phyloP scores from a whole-genome alignment of 768 basidiomycete genomes.

The Harrya chromipes region DNA sequence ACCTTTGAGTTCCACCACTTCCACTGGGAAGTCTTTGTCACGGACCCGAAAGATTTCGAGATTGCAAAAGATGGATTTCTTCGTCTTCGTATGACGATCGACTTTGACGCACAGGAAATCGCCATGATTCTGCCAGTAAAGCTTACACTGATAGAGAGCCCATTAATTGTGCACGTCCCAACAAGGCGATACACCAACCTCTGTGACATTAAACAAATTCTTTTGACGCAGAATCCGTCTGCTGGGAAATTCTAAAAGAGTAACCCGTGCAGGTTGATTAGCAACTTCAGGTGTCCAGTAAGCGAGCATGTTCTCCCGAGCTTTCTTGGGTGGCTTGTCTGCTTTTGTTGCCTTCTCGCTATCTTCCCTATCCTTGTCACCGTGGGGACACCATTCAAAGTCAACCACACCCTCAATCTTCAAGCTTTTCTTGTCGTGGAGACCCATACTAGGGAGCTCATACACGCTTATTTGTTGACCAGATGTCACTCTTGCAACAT shows the following conservation, averaged over 20 bases:
- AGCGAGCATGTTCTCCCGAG: constrained; percentile 86
- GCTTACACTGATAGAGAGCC: constrained; percentile 69
- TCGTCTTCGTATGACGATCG: constrained; percentile 97
- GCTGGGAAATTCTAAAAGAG: constrained; percentile 86
- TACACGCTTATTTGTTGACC: constrained; percentile 96
- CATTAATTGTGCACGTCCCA: constrained; percentile 1
- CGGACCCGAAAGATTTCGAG: constrained; percentile 96
- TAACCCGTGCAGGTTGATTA: constrained; percentile 96
- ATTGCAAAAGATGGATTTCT: constrained; percentile 97
- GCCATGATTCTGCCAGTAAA: constrained; percentile 98
- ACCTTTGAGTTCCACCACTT: constrained; percentile 98
- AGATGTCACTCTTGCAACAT: constrained; percentile 82
- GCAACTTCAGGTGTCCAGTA: constrained; percentile 98
- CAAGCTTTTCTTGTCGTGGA: constrained; percentile 94
- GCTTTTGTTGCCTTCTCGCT: constrained; percentile 40
- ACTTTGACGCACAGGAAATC: constrained; percentile 99
- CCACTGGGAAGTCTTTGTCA: constrained; percentile 97
- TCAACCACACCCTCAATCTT: constrained; percentile 97
- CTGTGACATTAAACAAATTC: constrained; percentile 96
- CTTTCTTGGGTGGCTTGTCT: constrained; percentile 56
- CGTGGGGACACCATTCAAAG: constrained; percentile 97
- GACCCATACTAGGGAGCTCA: constrained; percentile 89
- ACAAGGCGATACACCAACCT: constrained; percentile 52
- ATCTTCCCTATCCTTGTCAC: constrained; percentile 84
- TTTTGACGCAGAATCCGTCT: constrained; percentile 85